phyloP scores from a whole-genome alignment of 305 asterid genomes.

The Fraxinus baroniana region DNA sequence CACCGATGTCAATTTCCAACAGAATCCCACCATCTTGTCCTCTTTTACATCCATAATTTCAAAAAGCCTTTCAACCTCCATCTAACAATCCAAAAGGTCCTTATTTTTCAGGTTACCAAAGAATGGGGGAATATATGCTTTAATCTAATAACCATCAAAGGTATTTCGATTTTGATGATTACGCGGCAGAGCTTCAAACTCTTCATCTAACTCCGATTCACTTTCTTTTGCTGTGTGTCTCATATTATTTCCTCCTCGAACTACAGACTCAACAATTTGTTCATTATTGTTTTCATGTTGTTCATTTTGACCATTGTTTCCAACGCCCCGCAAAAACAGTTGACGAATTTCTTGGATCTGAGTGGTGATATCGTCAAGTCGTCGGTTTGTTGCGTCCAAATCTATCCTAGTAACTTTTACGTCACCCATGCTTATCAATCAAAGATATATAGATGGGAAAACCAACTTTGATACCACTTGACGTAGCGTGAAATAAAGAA shows the following conservation, averaged over 20 bases:
- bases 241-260: neutral
- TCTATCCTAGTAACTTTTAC: neutral
- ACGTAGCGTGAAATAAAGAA: no score
- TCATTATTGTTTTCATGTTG: neutral
- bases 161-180: neutral
- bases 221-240: neutral
- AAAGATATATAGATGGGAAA: neutral
- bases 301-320: neutral
- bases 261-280: neutral
- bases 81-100: neutral
- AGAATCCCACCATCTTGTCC: neutral
- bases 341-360: neutral
- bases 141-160: neutral
- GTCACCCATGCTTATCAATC: neutral
- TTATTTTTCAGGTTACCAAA: neutral
- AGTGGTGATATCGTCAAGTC: neutral
- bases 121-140: neutral
- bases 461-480: neutral
- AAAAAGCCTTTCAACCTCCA: neutral
- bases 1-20: neutral
- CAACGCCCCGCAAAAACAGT: neutral
- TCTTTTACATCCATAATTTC: neutral
- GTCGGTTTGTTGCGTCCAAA: neutral
- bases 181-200: neutral
- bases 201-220: neutral